Evolutionary conservation across 1,139 yeast species (phyloP).

Genomic region (Yamadazyma spencermartinsiae): DNA sequence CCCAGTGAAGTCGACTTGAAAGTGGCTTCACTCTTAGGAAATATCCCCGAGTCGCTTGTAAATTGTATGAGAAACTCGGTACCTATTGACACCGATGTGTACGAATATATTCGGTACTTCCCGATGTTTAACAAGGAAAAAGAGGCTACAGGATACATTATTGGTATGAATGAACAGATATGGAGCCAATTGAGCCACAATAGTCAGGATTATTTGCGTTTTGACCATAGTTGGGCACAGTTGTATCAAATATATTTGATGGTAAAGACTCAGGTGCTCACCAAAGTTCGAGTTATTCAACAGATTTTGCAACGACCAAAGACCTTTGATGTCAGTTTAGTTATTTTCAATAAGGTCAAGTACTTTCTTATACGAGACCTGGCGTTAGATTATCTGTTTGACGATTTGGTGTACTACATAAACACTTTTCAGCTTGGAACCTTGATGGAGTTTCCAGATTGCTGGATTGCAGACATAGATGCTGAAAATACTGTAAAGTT

Average conservation of each 20-base stretch:
- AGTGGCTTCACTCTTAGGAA: slow-evolving; percentile 7
- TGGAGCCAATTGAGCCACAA: neutral
- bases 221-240: neutral
- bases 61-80: neutral
- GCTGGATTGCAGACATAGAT: slow-evolving; percentile 13
- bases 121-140: slow-evolving; percentile 9
- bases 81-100: slow-evolving; percentile 3
- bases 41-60: slow-evolving; percentile 11
- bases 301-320: slow-evolving; percentile 11
- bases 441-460: slow-evolving; percentile 6
- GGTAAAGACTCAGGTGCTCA: neutral
- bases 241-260: neutral
- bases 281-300: slow-evolving; percentile 9
- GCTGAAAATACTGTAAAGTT: slow-evolving; percentile 10
- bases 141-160: slow-evolving; percentile 10
- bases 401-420: slow-evolving; percentile 13
- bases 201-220: neutral
- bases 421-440: slow-evolving; percentile 10
- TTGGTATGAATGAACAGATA: neutral
- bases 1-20: slow-evolving; percentile 9
- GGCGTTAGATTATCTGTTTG: slow-evolving; percentile 3
- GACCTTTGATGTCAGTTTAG: slow-evolving; percentile 8
- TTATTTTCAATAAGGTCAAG: slow-evolving; percentile 7
- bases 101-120: slow-evolving; percentile 10
- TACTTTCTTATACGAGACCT: slow-evolving; percentile 12